Base-by-base conservation (phyloP, 1,284 basidiomycete genomes). In the Cystobasidium sp. region DNA sequence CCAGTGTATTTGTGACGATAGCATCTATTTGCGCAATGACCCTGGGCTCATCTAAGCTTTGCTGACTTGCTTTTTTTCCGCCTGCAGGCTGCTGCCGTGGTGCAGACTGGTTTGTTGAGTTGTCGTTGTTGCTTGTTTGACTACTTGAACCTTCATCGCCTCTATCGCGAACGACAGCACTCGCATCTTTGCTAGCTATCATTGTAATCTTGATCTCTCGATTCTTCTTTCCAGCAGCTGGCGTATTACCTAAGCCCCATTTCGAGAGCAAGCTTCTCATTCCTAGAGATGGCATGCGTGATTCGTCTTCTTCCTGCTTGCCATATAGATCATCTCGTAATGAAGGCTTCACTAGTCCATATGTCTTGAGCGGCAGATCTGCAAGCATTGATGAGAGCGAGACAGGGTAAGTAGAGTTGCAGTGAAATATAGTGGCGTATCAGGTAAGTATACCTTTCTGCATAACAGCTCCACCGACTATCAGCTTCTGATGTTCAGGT, bases 401-500 rank as follows among this genome's bases (percentile, higher is more conserved):
- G 31, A 31, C 16, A 59, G 6, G 49, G 22, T 52, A 52, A 52
- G 49, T 52, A 18, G 49, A 52, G 22, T 1, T 52, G 18, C 49
- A 18, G 18, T n/a, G 49, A 18, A 18, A 4, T 52, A 5, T 22
- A 18, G 49, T 31, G 31, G 5, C 1, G 31, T 5, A 2, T 41
- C 14, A n/a, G 8, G 3, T 0, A 4, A 12, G 14, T 53, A 10
- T 39, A 73, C 70, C 70, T 37, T 73, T 73, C 39, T 64, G 62
- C 62, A 74, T 59, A 3, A 74, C 20, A 9, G 72, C 72, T 51
- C 72, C 72, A 22, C 47, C 58, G n/a, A 74, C 47, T 55, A 74
- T 68, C 31, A 74, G 72, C 56, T 75, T 77, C 31, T 78, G 76
- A 62, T 78, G 79, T 7, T 76, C 56, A 12, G 79, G 79, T 0